A percentile compares a stretch with the other conserved stretches of the same genome.
Conservation (phyloP, 257 asterid genomes). For the Lavandula angustifolia region DNA sequence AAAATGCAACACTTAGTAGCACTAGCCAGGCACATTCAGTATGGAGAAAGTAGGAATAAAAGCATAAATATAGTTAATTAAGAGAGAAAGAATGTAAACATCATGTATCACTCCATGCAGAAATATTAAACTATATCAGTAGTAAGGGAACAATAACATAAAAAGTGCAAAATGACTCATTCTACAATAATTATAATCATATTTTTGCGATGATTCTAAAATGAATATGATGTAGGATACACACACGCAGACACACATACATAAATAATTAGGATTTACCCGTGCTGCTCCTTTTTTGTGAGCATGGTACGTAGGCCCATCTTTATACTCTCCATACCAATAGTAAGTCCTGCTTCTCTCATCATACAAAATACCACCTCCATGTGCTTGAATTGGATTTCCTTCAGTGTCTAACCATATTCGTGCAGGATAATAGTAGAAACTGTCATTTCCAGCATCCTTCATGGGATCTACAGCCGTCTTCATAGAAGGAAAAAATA, state of each 20-base stretch:
- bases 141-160: not conserved
- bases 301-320: slow-evolving; percentile 95
- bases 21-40: not conserved
- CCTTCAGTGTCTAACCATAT: slow-evolving; percentile 95
- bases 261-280: slow-evolving; percentile 49
- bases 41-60: slow-evolving; percentile 1
- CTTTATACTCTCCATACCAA: slow-evolving; percentile 99
- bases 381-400: slow-evolving; percentile 97
- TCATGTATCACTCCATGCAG: not conserved
- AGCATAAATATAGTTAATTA: not conserved
- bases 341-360: slow-evolving; percentile 64
- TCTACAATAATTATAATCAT: not conserved
- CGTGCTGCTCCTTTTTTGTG: slow-evolving; percentile 94
- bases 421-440: slow-evolving; percentile 74
- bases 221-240: not conserved
- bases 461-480: slow-evolving; percentile 63
- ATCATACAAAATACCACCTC: slow-evolving; percentile 93
- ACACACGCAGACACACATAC: not conserved
- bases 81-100: not conserved
- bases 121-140: not conserved
- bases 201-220: not conserved
- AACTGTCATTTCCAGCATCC: slow-evolving; percentile 51
- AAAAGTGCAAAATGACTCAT: not conserved
- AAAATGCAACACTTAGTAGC: slow-evolving; percentile 5
- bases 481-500: slow-evolving; percentile 68